These are phyloP conservation scores for Cordyceps militaris DNA, from an alignment of 2,329 filamentous ascomycete genomes.

Conservation along the genomic window DNA sequence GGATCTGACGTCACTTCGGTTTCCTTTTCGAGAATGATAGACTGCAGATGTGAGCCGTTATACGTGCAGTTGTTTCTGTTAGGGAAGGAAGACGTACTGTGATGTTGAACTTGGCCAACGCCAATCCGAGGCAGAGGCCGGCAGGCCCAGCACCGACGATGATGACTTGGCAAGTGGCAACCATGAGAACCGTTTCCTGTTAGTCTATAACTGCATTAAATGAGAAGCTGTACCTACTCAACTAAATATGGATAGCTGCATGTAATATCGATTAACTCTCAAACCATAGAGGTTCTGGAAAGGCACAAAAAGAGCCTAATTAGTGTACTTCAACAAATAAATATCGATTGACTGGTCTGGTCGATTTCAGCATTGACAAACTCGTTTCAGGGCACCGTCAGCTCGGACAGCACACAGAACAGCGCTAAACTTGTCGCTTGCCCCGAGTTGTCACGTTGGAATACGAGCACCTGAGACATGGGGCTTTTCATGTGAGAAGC, in stretches of 20 bases:
- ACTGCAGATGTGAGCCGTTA: neutral
- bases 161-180: neutral
- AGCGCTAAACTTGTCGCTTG: neutral
- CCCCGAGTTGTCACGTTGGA: neutral
- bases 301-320: too few relatives aligned
- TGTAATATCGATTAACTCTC: neutral
- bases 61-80: neutral
- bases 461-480: neutral
- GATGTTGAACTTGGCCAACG: neutral
- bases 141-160: neutral
- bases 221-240: neutral
- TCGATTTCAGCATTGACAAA: neutral
- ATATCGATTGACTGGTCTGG: neutral
- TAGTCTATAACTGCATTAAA: neutral
- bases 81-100: neutral
- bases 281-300: too few relatives aligned
- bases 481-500: neutral
- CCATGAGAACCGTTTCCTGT: neutral
- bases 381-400: neutral
- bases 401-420: neutral
- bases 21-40: constrained; percentile 23
- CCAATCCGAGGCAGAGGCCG: neutral
- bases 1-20: constrained; percentile 22
- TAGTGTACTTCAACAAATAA: too few relatives aligned
- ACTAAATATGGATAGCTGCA: neutral